Evolutionary conservation across 331 rosid genomes (phyloP).

Genomic region (Spiraea crenata): DNA sequence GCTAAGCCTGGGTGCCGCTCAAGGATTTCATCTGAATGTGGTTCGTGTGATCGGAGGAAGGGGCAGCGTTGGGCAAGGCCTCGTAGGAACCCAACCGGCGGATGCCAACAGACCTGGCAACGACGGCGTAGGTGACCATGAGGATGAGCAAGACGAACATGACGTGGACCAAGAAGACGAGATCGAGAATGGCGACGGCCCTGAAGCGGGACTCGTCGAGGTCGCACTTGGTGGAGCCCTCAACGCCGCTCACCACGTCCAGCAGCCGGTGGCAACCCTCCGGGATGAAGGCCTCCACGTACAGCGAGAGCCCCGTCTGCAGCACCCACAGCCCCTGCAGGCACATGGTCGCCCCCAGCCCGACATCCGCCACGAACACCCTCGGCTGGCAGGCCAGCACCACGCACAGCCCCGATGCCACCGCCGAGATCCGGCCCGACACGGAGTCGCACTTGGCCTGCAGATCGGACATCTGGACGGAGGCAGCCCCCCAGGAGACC

Average conservation of each 20-base stretch:
- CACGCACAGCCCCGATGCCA: constrained; percentile 45
- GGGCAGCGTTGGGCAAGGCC: constrained; percentile 49
- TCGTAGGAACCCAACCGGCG: constrained; percentile 76
- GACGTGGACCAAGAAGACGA: constrained; percentile 58
- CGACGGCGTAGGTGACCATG: constrained; percentile 45
- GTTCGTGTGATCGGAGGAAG: constrained; percentile 24
- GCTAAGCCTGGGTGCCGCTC: constrained; percentile 87
- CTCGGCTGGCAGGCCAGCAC: constrained; percentile 59
- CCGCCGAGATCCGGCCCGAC: constrained; percentile 47
- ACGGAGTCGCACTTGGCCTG: constrained; percentile 75
- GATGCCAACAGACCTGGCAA: constrained; percentile 43
- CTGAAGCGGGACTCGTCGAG: constrained; percentile 76
- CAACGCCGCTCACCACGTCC: constrained; percentile 67
- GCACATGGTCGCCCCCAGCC: constrained; percentile 51
- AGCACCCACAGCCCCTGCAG: constrained; percentile 80
- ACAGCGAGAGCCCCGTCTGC: constrained; percentile 78
- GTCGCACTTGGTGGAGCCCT: constrained; percentile 89
- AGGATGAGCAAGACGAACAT: constrained; percentile 55
- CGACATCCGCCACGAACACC: constrained; percentile 69
- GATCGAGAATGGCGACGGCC: constrained; percentile 78
- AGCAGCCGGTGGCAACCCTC: constrained; percentile 88
- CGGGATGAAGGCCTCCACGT: constrained; percentile 82
- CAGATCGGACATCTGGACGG: constrained; percentile 65
- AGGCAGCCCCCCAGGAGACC: constrained; percentile 46
- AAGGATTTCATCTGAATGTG: constrained; percentile 92